Percentiles rank a stretch among this genome's conserved stretches.
These are phyloP conservation scores for Plasmodium coatneyi DNA, from an alignment of 169 alveolate genomes.

Conservation along the genomic window DNA sequence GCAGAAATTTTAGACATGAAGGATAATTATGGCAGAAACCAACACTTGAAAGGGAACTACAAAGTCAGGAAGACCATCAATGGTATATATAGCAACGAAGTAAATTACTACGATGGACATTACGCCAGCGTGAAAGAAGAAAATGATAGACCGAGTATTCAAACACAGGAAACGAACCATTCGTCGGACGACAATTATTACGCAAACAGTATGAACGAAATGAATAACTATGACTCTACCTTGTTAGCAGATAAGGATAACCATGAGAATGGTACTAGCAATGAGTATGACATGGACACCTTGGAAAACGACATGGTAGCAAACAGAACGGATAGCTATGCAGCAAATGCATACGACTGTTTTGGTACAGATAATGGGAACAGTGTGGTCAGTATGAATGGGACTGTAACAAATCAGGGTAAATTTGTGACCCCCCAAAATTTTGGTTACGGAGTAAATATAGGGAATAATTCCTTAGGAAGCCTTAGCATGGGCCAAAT, in stretches of 20 bases:
- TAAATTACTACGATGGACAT: constrained; percentile 10
- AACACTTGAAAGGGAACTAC: background rate
- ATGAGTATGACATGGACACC: constrained; percentile 3
- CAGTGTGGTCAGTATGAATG: background rate
- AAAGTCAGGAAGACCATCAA: background rate
- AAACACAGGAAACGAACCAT: background rate
- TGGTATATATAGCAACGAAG: background rate
- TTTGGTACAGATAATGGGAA: background rate
- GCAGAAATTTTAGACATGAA: background rate
- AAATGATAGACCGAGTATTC: background rate
- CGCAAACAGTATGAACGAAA: background rate
- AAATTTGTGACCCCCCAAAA: background rate
- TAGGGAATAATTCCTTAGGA: background rate
- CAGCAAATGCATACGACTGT: background rate
- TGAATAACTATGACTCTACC: background rate
- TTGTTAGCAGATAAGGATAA: constrained; percentile 3
- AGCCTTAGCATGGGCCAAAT: background rate
- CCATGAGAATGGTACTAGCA: background rate
- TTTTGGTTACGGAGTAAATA: background rate
- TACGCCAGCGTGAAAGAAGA: background rate
- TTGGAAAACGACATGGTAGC: background rate
- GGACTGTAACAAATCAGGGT: background rate
- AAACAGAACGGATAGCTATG: background rate
- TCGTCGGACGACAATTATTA: constrained; percentile 12
- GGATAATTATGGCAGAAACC: background rate